Evolutionary conservation across 2,329 filamentous ascomycete genomes (phyloP), one percentile per base, ranked within the genome.

Genomic region (Lachnellula suecica): DNA sequence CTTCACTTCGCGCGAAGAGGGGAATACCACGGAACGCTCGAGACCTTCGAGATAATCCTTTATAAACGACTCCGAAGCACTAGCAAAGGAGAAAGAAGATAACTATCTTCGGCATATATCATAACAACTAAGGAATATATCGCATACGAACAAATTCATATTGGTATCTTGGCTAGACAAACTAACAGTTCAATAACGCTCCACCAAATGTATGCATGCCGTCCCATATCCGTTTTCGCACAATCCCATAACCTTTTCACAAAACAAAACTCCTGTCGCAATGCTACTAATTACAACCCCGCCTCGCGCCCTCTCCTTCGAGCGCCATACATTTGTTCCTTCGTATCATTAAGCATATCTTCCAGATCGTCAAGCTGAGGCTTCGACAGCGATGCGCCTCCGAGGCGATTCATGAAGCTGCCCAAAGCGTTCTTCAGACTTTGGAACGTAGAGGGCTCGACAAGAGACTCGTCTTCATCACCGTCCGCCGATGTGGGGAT

Each of bases 291-390:
- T 51, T 47, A 53, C 49, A 34, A 44, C 9, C 52, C 44, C 19
- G 7, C 43, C 22, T 41, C 17, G 53, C 78, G 69, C 34, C 81
- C 78, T 56, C 87, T 78, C 62, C 75, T 75, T 62, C 84, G 84
- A 15, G 89, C 89, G 51, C 85, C 82, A 67, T 88, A 88, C 47
- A 92, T 77, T 67, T 88, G 84, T 57, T 81, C 78, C 68, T 88
- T 86, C 59, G 93, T 82, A 67, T 93, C 87, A 74, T 92, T 89
- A 66, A 94, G 77, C 62, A 90, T 73, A 65, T 92, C 87, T 64
- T 94, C 89, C 59, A 94, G 78, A 66, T 86, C 78, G 53, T 84
- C 79, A 48, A 91, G 81, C 55, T 89, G 84, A 10, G 81, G 75
- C 10, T 82, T 77, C 15, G 83, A 83, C 38, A 95, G 70, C 15